Base-by-base conservation (phyloP, 768 basidiomycete species). In the Lactarius hatsudake region DNA sequence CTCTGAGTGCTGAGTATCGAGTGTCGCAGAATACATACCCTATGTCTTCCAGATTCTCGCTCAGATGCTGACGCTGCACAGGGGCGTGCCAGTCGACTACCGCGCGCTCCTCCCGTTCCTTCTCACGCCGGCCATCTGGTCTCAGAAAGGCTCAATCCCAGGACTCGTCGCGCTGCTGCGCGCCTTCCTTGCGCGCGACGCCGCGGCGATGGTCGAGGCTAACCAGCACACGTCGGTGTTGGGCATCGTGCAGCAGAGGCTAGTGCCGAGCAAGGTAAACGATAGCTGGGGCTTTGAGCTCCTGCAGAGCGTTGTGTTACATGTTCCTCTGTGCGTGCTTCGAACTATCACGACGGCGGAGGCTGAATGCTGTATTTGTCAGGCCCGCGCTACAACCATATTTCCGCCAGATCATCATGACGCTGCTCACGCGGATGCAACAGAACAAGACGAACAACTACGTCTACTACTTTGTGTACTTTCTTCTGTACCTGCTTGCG, bases 21-120 rank as follows among this genome's bases (percentile, higher is more conserved):
- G 23, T 51, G 23, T 51, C 26, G 4, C 76, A 95, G 96, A 98
- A 79, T 98, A 97, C 74, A 89, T 98, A 57, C 96, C 97, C 5
- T 99, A 97, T 75, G 91, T 92, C 63, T 98, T 98, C 83, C 97
- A 99, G 74, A 85, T 99, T 71, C 86, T 98, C 55, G 90, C 95
- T 0, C 97, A 98, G 74, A 94, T 99, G 84, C 88, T 99, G 36
- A 90, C 94, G 69, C 79, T 93, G 3, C 95, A 96, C 71, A 78
- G 76, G 2, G 80, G 82, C 8, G 81, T 96, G 2, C 94, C 96
- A 1, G 77, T 80, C 0, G 85, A 89, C 63, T 99, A 98, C 78
- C 87, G 88, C 32, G 79, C 82, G 34, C 81, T 98, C 10, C 83
- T 98, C 7, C 89, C 87, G 0, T 88, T 94, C 73, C 81, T 99